Conservation (phyloP, 768 basidiomycete species). For the Mycena chlorophos region DNA sequence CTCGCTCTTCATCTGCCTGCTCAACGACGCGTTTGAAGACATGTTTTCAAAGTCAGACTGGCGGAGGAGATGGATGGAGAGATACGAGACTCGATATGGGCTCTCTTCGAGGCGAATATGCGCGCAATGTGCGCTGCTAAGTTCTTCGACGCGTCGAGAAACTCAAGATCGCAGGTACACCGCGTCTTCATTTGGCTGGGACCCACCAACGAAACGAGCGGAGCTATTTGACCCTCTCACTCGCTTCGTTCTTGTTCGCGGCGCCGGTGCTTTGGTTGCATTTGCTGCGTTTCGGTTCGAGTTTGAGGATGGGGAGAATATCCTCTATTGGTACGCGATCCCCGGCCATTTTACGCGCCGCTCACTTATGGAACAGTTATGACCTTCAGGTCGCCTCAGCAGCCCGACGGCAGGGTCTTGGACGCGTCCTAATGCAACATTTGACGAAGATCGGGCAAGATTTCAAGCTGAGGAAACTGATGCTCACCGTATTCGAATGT, state of each 20-base stretch:
- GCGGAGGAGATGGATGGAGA: slow-evolving; percentile 35
- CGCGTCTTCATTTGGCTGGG: slow-evolving; percentile 65
- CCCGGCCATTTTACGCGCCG: not conserved
- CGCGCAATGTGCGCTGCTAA: slow-evolving; percentile 36
- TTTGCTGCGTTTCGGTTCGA: slow-evolving; percentile 76
- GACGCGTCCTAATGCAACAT: slow-evolving; percentile 50
- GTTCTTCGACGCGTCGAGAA: not conserved
- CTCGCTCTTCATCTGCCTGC: not conserved
- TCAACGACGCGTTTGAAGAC: slow-evolving; percentile 15
- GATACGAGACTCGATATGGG: slow-evolving; percentile 52
- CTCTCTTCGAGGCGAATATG: slow-evolving; percentile 61
- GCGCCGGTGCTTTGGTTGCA: slow-evolving; percentile 32
- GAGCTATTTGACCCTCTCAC: slow-evolving; percentile 64
- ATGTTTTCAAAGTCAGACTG: slow-evolving; percentile 16
- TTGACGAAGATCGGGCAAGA: slow-evolving; percentile 50
- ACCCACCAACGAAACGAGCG: slow-evolving; percentile 51
- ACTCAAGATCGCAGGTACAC: slow-evolving; percentile 32
- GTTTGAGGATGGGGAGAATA: slow-evolving; percentile 54
- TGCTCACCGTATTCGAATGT: slow-evolving; percentile 80
- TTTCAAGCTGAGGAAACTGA: slow-evolving; percentile 66
- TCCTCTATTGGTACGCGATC: slow-evolving; percentile 67
- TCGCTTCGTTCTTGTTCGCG: slow-evolving; percentile 56
- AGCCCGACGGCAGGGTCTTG: slow-evolving; percentile 56
- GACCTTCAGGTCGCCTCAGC: slow-evolving; percentile 63
- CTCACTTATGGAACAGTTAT: slow-evolving; percentile 49